Conservation (phyloP, 164 flowering plant species). For the Euptelea pleiosperma region DNA sequence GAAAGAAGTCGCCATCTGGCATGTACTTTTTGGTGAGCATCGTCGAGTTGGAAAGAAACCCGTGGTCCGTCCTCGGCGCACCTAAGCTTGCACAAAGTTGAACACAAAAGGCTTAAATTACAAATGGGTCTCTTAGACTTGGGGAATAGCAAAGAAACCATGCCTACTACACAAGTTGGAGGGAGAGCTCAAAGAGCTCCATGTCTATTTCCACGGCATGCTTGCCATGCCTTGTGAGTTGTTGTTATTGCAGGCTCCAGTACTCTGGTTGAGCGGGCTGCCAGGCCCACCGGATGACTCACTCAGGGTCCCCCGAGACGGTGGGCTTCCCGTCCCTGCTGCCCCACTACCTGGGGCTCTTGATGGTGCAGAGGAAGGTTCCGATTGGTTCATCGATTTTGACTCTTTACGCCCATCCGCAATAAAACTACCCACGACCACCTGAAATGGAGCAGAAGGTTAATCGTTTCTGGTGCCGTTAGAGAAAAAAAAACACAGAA, state of each 20-base stretch:
- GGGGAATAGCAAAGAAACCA: not conserved
- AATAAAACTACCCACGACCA: conserved; percentile 76
- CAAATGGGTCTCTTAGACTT: not conserved
- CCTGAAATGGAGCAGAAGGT: conserved; percentile 39
- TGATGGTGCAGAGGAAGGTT: conserved; percentile 37
- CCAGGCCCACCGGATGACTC: conserved; percentile 89
- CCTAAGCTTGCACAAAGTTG: conserved; percentile 4
- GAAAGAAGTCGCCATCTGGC: not conserved
- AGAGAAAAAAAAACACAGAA: not conserved
- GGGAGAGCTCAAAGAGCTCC: not conserved
- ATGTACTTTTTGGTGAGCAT: not conserved
- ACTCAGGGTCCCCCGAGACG: conserved; percentile 66
- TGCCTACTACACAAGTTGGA: conserved; percentile 18
- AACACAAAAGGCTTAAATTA: not conserved
- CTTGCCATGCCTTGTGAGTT: conserved; percentile 40
- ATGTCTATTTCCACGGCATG: conserved; percentile 75
- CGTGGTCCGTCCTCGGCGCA: conserved; percentile 1
- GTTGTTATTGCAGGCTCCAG: conserved; percentile 53
- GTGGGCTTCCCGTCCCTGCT: conserved; percentile 59
- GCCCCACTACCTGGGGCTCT: conserved; percentile 32
- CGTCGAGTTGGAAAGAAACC: not conserved
- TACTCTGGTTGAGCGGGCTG: conserved; percentile 75
- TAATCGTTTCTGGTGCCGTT: no score
- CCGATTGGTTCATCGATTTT: conserved; percentile 35
- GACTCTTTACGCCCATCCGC: conserved; percentile 52